Evolutionary conservation across 345 rosid species (phyloP).

Genomic region (Gossypium longicalyx): DNA sequence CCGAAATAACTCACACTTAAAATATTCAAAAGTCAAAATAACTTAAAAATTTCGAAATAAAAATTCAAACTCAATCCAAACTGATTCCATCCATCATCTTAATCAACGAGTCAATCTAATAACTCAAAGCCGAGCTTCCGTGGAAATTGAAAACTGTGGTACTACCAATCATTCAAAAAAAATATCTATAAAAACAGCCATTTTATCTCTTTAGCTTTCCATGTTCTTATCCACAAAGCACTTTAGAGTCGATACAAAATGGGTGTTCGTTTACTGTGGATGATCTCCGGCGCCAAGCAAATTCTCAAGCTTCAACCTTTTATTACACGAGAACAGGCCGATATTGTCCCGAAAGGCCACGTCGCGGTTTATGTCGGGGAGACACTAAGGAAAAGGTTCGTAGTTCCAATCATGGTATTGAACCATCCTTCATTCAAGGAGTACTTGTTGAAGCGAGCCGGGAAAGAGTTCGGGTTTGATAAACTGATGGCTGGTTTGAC

Average conservation of each 20-base stretch:
- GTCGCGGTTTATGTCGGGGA: slow-evolving; percentile 41
- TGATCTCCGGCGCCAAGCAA: slow-evolving; percentile 33
- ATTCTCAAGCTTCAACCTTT: slow-evolving; percentile 31
- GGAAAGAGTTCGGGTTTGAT: neutral
- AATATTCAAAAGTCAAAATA: too few species aligned
- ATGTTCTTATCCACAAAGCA: neutral
- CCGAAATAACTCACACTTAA: too few species aligned
- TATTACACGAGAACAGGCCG: slow-evolving; percentile 19
- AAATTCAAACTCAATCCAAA: too few species aligned
- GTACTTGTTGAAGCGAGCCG: neutral
- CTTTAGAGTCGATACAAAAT: neutral
- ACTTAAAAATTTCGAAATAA: too few species aligned
- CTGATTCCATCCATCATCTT: too few species aligned
- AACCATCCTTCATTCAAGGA: neutral
- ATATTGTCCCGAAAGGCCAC: slow-evolving; percentile 39
- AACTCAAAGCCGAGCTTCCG: neutral
- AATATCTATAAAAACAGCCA: neutral
- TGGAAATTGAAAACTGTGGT: neutral
- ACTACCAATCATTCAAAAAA: neutral
- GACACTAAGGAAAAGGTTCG: neutral
- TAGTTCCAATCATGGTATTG: neutral
- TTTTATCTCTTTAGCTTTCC: neutral
- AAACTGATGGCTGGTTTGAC: neutral
- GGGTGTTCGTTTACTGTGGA: slow-evolving; percentile 22
- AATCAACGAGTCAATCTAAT: neutral